These are phyloP conservation scores for Grosmannia huntii DNA, from an alignment of 2,329 filamentous ascomycete species.

Conservation along the genomic window DNA sequence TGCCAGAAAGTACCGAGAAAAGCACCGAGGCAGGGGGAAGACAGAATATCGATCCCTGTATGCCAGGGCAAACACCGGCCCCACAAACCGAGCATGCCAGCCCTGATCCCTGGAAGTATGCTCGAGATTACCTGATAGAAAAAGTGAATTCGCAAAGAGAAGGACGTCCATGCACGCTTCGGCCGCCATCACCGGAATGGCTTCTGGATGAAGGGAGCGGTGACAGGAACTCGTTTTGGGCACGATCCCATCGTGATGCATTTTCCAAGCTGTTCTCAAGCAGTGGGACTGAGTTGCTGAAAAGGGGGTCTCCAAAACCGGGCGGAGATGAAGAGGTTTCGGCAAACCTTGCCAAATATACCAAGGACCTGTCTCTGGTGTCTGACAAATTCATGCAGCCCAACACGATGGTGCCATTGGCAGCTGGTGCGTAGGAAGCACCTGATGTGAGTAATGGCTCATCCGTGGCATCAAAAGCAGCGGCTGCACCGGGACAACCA, in stretches of 20 bases:
- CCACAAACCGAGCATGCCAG: neutral
- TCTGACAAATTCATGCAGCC: neutral
- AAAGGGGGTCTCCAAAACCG: neutral
- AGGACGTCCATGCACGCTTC: constrained; percentile 5
- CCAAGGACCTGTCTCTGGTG: neutral
- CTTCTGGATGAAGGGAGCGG: neutral
- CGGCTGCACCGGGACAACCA: neutral
- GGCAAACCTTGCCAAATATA: neutral
- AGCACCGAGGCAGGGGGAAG: neutral
- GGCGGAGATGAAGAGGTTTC: neutral
- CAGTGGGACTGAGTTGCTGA: too few species aligned
- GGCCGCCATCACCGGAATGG: constrained; percentile 6
- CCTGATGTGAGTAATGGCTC: neutral
- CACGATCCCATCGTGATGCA: neutral
- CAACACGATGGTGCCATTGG: neutral
- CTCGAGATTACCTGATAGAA: constrained; percentile 9
- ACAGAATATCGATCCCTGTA: neutral
- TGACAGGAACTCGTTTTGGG: neutral
- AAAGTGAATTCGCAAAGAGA: constrained; percentile 8
- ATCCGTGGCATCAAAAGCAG: neutral
- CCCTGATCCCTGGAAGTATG: constrained; percentile 10
- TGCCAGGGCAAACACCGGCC: neutral
- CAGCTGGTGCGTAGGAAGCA: constrained; percentile 3
- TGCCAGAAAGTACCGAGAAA: neutral
- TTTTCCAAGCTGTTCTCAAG: neutral